Conservation (phyloP, 1,284 basidiomycete genomes). For the Cryptococcus neoformans region DNA sequence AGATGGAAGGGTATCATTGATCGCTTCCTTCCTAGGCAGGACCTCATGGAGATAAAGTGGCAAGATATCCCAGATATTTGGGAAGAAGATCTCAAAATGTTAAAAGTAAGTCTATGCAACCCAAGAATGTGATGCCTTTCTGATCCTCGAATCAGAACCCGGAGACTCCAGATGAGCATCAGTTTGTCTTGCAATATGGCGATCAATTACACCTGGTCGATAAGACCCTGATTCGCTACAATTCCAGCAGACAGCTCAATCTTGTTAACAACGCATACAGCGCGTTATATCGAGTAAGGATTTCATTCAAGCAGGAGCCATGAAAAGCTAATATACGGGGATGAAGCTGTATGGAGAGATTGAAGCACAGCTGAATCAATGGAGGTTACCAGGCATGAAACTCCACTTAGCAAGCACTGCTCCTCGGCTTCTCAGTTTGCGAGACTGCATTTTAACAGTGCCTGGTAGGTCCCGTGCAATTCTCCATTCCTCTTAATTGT, state of each 20-base stretch:
- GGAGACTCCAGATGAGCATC: constrained; percentile 39
- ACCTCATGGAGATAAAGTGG: constrained; percentile 36
- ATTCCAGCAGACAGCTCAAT: constrained; percentile 16
- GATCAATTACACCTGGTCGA: constrained; percentile 19
- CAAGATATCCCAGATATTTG: constrained; percentile 27
- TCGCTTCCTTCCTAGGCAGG: constrained; percentile 23
- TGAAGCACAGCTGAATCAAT: constrained; percentile 29
- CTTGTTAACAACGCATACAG: constrained; percentile 28
- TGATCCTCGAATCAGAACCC: constrained; percentile 12
- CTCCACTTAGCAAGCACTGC: constrained; percentile 33
- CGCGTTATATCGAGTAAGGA: constrained; percentile 28
- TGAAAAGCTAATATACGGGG: background rate
- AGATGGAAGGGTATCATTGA: constrained; percentile 37
- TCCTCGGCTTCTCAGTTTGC: constrained; percentile 29
- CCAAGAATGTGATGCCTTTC: background rate
- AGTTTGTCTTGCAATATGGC: constrained; percentile 32
- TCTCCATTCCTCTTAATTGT: background rate
- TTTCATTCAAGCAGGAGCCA: background rate
- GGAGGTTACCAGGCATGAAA: constrained; percentile 33
- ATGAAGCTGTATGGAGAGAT: constrained; percentile 35
- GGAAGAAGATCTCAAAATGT: constrained; percentile 28
- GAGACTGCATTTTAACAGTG: constrained; percentile 41
- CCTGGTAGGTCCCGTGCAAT: constrained; percentile 24
- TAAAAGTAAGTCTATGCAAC: constrained; percentile 12
- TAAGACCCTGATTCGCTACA: constrained; percentile 21